phyloP scores from a whole-genome alignment of 2,329 filamentous ascomycete species.

The Emergomyces africanus region DNA sequence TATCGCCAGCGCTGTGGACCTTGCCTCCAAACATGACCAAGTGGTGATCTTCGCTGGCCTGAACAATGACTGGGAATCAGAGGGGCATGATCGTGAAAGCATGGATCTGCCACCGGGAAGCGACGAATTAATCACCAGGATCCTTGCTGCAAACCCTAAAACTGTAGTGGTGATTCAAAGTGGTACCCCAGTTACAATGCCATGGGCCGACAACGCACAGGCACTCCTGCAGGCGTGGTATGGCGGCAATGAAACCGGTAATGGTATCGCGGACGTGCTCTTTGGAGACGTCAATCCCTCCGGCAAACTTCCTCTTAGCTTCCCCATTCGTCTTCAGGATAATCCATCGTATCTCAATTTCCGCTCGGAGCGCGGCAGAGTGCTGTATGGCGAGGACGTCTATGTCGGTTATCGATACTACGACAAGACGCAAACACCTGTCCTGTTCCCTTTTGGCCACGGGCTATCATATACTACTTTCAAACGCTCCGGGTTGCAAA shows the following conservation, averaged over 20 bases:
- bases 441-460: constrained; percentile 67
- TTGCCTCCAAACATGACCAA: constrained; percentile 59
- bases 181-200: constrained; percentile 52
- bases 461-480: constrained; percentile 70
- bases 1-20: constrained; percentile 52
- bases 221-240: constrained; percentile 70
- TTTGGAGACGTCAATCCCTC: constrained; percentile 63
- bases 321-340: constrained; percentile 54
- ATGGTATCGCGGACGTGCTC: constrained; percentile 65
- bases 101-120: constrained; percentile 45
- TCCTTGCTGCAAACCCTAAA: constrained; percentile 54
- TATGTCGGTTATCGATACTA: constrained; percentile 75
- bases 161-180: constrained; percentile 65
- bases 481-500: constrained; percentile 36
- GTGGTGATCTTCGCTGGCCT: constrained; percentile 67
- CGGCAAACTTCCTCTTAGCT: constrained; percentile 61
- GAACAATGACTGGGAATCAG: constrained; percentile 70
- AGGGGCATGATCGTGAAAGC: constrained; percentile 49
- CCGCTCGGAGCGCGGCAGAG: constrained; percentile 53
- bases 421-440: constrained; percentile 52
- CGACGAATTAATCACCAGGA: constrained; percentile 48
- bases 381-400: constrained; percentile 66
- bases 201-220: constrained; percentile 32
- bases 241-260: constrained; percentile 74
- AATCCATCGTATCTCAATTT: constrained; percentile 69